Base-by-base conservation (phyloP, 768 basidiomycete species). In the Russula foetens region DNA sequence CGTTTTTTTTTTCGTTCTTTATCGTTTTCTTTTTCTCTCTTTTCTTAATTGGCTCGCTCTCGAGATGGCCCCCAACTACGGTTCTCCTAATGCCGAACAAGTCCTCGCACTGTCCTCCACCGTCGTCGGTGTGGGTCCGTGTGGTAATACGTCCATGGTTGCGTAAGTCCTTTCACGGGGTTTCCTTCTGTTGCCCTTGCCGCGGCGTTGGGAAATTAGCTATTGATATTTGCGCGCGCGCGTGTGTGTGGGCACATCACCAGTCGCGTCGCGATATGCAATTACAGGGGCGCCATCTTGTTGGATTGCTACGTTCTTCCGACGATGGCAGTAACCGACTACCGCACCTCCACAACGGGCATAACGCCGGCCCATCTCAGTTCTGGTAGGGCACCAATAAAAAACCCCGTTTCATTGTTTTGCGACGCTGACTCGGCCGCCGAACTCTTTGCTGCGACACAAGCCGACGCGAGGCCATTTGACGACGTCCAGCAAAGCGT, bases 111-210 rank as follows among this genome's bases (percentile, higher is more conserved):
- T 90, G 45, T 81, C 86, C 17, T 88, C 68, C 64, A 67, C 68
- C 3, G 69, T 70, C 41, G 85, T 90, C n/a, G 90, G 90, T 14
- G 85, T 88, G 39, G 88, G 88, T 29, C 84, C 86, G 19, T 88
- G 89, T 3, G 90, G 90, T 7, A 85, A 85, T 17, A 92, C 90
- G 2, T 81, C 84, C 41, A 87, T 92, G 84, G 76, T 92, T 38
- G 90, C 88, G 90, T 90, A 75, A 63, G 85, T 78, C 24, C 33
- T 33, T 38, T 45, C 7, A n/a, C n/a, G n/a, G n/a, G n/a, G n/a
- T n/a, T 15, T 38, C 31, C 31, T 33, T 4, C 31, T 33, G 4
- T 33, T 9, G 9, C 54, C 33, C 56, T 26, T 39, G 53, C 44
- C 28, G 47, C 60, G 35, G 51, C 14, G 7, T 49, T 57, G 38